A percentile compares a stretch with the other conserved stretches of the same genome.
phyloP scores from a whole-genome alignment of 2,329 filamentous ascomycete genomes.

The Scytalidium lignicola region DNA sequence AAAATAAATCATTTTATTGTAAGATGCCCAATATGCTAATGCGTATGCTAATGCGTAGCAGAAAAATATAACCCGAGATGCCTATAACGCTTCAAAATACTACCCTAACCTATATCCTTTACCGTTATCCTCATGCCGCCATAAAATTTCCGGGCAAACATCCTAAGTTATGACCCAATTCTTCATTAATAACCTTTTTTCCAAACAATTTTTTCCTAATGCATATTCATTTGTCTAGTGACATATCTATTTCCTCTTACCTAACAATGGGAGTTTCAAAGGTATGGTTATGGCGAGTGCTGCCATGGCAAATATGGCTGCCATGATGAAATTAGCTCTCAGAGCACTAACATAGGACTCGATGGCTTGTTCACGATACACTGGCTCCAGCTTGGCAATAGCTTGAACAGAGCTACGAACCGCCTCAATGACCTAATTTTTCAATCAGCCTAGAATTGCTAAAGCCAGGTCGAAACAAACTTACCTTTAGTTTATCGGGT shows the following conservation, averaged over 20 bases:
- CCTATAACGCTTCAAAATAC: too few species aligned
- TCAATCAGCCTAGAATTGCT: constrained; percentile 21
- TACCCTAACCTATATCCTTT: too few species aligned
- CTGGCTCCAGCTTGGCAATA: constrained; percentile 37
- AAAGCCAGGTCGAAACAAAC: neutral
- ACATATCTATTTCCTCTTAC: constrained; percentile 34
- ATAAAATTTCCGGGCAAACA: too few species aligned
- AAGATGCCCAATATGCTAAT: too few species aligned
- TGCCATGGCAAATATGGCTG: constrained; percentile 41
- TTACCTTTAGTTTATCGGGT: constrained; percentile 44
- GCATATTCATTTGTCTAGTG: too few species aligned
- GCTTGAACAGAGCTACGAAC: constrained; percentile 52
- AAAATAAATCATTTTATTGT: too few species aligned
- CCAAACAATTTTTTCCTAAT: too few species aligned
- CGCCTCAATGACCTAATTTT: constrained; percentile 38
- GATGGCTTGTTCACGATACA: constrained; percentile 50
- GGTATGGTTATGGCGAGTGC: constrained; percentile 43
- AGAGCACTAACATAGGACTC: constrained; percentile 49
- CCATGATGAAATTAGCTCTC: constrained; percentile 37
- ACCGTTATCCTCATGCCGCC: too few species aligned
- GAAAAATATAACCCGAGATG: too few species aligned
- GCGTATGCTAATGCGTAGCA: too few species aligned
- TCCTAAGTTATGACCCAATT: too few species aligned
- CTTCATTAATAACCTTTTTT: too few species aligned
- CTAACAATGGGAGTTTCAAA: constrained; percentile 49